These are phyloP conservation scores for Amphirosellinia nigrospora DNA, from an alignment of 495 filamentous ascomycete species.

Conservation along the genomic window DNA sequence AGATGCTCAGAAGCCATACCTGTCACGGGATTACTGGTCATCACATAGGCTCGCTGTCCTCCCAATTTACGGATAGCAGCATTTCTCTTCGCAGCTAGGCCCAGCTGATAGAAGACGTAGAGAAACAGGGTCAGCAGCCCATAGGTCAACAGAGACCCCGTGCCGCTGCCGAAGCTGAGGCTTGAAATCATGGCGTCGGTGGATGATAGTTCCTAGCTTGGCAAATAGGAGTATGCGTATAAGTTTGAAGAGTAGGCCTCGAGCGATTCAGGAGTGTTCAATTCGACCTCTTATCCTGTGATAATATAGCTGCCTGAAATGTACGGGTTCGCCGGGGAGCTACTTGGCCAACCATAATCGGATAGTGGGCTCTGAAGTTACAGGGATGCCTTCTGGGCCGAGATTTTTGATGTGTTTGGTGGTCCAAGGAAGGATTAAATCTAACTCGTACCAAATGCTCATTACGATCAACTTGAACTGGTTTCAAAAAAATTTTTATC, in stretches of 20 bases:
- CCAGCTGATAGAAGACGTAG: conserved; percentile 12
- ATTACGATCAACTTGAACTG: background rate
- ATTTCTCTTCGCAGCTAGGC: conserved; percentile 5
- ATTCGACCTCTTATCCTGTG: background rate
- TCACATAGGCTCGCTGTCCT: conserved; percentile 10
- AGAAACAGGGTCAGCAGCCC: background rate
- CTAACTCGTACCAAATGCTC: background rate
- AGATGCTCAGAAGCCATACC: conserved; percentile 5
- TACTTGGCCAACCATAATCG: background rate
- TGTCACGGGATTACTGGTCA: conserved; percentile 15
- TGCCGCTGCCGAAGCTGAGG: background rate
- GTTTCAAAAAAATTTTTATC: background rate
- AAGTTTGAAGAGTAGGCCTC: background rate
- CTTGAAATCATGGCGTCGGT: conserved; percentile 15
- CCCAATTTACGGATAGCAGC: conserved; percentile 15
- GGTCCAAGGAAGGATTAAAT: background rate
- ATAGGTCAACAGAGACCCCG: background rate
- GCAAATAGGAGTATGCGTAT: background rate
- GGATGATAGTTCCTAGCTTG: background rate
- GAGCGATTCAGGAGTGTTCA: background rate
- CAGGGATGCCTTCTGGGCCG: background rate
- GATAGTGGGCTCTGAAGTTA: background rate
- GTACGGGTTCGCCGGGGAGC: background rate
- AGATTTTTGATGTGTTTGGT: no score
- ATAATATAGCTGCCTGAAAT: conserved; percentile 16